Evolutionary conservation across 2,329 filamentous ascomycete genomes (phyloP), one percentile per base, ranked within the genome.

Genomic region (Ophiostoma tasmaniense): DNA sequence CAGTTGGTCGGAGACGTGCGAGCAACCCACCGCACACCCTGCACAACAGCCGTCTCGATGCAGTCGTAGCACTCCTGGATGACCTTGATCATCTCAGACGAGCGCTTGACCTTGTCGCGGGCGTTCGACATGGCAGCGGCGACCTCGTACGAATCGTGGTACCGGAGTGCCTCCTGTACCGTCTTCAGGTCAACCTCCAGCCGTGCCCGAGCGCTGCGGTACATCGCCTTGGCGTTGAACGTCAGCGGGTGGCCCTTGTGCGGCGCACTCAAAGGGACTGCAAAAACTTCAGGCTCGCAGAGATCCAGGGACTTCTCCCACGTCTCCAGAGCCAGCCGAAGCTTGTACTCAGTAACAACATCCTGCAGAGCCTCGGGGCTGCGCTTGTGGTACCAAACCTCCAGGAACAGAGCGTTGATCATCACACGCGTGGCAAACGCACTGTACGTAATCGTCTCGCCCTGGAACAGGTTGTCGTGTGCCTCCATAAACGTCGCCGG

Each of bases 311-410:
- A 97, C 80, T 91, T 96, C 83, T 98, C 93, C 95, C 95, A 99
- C n/a, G 94, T 97, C 81, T 98, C 94, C 68, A 99, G 84, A 66
- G 95, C 95, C 67, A 97, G 87, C 69, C 95, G 89, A 71, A 99
- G 89, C 83, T 97, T 98, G 85, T 97, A 98, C 81, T 98, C 95
- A 3, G 94, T 96, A 62, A 98, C 94, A 52, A 98, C 93, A 76
- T 98, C 94, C 80, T 98, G 95, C 55, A 98, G 84, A 66, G 94
- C 93, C 78, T 98, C 93, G n/a, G 94, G 94, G 78, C 92, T 97
- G 76, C 95, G 91, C 86, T 97, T 97, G 82, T 98, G 92, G 77
- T 97, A 96, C 95, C 95, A 99, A 2, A 98, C 94, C 79, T 98
- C 95, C 66, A 99, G 85, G 84, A 98, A 99, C 73, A 99, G 84